Evolutionary conservation across 495 filamentous ascomycete genomes (phyloP), one percentile per base, ranked within the genome.

Genomic region (Cenococcum geophilum): DNA sequence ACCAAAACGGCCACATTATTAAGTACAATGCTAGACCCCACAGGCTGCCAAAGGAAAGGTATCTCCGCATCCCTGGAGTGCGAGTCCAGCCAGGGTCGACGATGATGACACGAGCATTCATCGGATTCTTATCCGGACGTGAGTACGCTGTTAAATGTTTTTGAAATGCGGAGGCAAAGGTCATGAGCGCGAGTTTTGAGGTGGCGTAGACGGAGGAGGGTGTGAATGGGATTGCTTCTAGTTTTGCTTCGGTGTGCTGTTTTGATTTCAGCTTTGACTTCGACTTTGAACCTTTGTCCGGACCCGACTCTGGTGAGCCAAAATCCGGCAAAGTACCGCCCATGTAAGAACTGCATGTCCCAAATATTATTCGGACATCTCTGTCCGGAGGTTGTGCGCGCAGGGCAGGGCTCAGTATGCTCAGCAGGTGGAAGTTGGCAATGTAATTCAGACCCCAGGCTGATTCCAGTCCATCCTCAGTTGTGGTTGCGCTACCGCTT

Each of bases 391-490:
- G 95, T 73, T 99, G 93, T 14, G 86, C 91, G 59, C 88, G 80
- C 43, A 99, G 77, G 0, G 91, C 90, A 0, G 95, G 93, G 63
- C 84, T 88, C 34, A 99, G 77, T 48, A 97, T 93, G 68, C 86
- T 88, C 50, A 99, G 78, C 4, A 99, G 79, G 68, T 97, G 95
- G 76, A 96, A 97, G 68, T 97, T 96, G 40, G 91, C 84, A 6
- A 99, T 83, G 70, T 91, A 99, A 71, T 99, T 97, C 57, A 97
- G 79, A 71, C 89, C 89, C 91, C 91, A 97, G 67, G 86, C 90
- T 59, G 82, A 80, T 73, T 97, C 92, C 16, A 97, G 75, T 0
- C 89, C 91, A 70, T 96, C 92, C 4, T 78, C 71, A 0, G 89
- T 70, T 10, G 58, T 92, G 2, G 60, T 71, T 12, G 80, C 72